A percentile compares a stretch with the other conserved stretches of the same genome.
Conservation (phyloP, 345 rosid genomes). For the Anacardium occidentale region DNA sequence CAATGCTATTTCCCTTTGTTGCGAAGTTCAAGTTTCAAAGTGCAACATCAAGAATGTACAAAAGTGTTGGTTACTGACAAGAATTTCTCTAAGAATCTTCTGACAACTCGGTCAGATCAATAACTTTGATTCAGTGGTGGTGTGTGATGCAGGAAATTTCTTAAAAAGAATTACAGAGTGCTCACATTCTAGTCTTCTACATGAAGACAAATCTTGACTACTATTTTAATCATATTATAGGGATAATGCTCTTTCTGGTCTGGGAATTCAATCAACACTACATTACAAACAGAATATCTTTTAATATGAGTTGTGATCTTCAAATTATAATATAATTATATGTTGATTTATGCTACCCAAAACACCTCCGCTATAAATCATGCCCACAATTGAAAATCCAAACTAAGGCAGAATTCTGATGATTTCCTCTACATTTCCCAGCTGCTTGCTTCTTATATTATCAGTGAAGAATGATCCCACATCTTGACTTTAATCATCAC, state of each 20-base stretch:
- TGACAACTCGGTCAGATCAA: too few species aligned
- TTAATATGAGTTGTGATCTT: neutral
- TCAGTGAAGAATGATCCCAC: constrained; percentile 9
- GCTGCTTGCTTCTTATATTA: neutral
- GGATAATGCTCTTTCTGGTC: neutral
- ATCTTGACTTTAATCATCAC: constrained; percentile 10
- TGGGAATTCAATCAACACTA: neutral
- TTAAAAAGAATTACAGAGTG: too few species aligned
- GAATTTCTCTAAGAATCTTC: neutral
- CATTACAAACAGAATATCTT: neutral
- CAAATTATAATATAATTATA: neutral
- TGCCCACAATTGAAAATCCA: neutral
- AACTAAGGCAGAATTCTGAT: neutral
- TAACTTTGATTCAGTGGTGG: neutral
- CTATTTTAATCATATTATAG: neutral
- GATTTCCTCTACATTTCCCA: neutral
- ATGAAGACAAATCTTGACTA: neutral
- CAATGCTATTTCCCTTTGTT: too few species aligned
- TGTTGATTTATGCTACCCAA: neutral
- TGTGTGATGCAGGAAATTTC: neutral
- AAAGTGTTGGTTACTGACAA: neutral
- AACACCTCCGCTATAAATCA: neutral
- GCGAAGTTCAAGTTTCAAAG: too few species aligned
- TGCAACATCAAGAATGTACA: too few species aligned
- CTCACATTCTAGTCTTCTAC: neutral